Conservation (phyloP, 2,329 filamentous ascomycete species). For the Fusarium coicis region DNA sequence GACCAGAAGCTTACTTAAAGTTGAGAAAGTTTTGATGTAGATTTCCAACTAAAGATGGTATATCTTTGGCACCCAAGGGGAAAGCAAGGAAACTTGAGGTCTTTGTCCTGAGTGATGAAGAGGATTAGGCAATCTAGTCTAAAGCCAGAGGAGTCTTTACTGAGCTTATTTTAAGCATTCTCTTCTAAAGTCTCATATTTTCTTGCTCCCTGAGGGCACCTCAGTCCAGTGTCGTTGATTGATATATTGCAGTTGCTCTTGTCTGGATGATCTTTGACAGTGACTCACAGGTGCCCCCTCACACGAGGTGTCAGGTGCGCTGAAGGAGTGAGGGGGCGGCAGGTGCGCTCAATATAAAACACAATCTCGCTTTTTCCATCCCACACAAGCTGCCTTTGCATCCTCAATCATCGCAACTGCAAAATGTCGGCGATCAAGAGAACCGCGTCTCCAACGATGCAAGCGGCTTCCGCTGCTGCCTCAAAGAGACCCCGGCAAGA, state of each 20-base stretch:
- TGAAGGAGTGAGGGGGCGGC: no score
- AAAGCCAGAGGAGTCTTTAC: no score
- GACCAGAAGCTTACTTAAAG: accelerated
- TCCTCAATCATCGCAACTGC: not conserved
- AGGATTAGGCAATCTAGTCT: not conserved
- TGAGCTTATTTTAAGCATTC: no score
- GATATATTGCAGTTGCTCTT: not conserved
- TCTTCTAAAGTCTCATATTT: no score
- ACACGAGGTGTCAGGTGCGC: not conserved
- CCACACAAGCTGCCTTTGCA: not conserved
- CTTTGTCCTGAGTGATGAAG: not conserved
- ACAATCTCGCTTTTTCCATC: not conserved
- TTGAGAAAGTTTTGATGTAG: not conserved
- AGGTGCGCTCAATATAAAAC: not conserved
- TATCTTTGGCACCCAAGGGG: not conserved
- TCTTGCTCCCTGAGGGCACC: no score
- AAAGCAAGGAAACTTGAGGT: no score
- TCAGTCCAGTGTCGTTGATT: not conserved
- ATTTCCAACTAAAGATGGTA: not conserved
- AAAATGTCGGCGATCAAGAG: not conserved
- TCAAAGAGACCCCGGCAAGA: not conserved
- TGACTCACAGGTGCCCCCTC: not conserved
- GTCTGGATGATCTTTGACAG: not conserved
- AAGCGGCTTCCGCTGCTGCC: not conserved
- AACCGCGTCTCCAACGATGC: not conserved